Evolutionary conservation across 768 basidiomycete species (phyloP).

Genomic region (Rhizopogon vulgaris): DNA sequence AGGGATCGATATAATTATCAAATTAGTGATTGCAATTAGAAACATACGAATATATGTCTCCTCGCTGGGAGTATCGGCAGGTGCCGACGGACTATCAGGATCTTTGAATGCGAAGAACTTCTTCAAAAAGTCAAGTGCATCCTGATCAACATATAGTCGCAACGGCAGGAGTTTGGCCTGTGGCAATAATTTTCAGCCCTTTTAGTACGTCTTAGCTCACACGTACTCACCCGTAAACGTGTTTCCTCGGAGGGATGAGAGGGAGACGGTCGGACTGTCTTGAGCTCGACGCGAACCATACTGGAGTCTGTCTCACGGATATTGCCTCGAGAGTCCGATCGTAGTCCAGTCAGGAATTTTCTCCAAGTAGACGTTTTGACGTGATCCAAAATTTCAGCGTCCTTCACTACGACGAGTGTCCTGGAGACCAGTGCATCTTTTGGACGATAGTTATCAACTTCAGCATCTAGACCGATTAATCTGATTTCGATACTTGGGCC

Average conservation of each 20-base stretch:
- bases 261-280: conserved; percentile 65
- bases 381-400: conserved; percentile 90
- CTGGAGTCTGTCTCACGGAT: conserved; percentile 86
- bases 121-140: conserved; percentile 96
- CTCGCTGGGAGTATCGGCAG: conserved; percentile 30
- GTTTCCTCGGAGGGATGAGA: conserved; percentile 68
- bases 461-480: conserved; percentile 55
- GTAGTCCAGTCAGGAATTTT: conserved; percentile 87
- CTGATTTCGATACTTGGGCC: conserved; percentile 81
- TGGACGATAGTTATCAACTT: conserved; percentile 60
- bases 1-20: conserved; percentile 4
- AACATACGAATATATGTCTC: conserved; percentile 75
- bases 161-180: conserved; percentile 90
- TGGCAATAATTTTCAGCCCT: not conserved
- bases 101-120: conserved; percentile 90
- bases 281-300: conserved; percentile 87
- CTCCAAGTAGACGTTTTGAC: conserved; percentile 99
- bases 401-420: conserved; percentile 58
- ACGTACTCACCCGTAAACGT: conserved; percentile 59
- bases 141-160: conserved; percentile 93
- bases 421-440: conserved; percentile 56
- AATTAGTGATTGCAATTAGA: not conserved
- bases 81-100: conserved; percentile 33
- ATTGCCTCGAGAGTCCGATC: conserved; percentile 81
- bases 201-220: not conserved